A percentile compares a stretch with the other conserved stretches of the same genome.
Evolutionary conservation across 2,329 filamentous ascomycete genomes (phyloP).

Genomic region (Diaporthe caulivora): DNA sequence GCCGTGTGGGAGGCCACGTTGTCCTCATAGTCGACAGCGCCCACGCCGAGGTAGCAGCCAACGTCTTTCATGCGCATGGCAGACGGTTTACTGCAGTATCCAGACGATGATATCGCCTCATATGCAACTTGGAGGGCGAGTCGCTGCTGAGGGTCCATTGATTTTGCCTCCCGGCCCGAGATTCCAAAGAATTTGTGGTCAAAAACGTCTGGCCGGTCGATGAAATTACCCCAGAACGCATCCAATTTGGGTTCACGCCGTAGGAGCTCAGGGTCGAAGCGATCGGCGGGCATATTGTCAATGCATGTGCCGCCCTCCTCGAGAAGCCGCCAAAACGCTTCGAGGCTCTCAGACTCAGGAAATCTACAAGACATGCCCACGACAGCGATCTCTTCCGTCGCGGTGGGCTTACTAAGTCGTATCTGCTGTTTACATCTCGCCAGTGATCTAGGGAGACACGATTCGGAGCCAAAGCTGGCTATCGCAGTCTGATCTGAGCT

Average conservation of each 20-base stretch:
- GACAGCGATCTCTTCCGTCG: slow-evolving; percentile 47
- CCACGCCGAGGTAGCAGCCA: slow-evolving; percentile 42
- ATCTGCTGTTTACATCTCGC: not conserved
- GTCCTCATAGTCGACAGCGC: slow-evolving; percentile 34
- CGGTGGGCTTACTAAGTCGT: not conserved
- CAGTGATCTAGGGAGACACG: slow-evolving; percentile 16
- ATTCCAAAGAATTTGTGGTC: slow-evolving; percentile 46
- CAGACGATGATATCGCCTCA: slow-evolving; percentile 42
- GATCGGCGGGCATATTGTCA: not conserved
- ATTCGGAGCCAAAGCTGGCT: slow-evolving; percentile 18
- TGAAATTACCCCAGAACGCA: slow-evolving; percentile 32
- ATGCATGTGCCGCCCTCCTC: slow-evolving; percentile 38
- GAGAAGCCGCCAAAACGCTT: slow-evolving; percentile 51
- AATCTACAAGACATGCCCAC: slow-evolving; percentile 52
- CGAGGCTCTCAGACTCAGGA: slow-evolving; percentile 50
- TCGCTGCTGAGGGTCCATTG: slow-evolving; percentile 48
- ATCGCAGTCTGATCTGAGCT: not conserved
- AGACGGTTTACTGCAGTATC: slow-evolving; percentile 26
- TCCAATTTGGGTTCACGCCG: slow-evolving; percentile 3
- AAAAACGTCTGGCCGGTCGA: slow-evolving; percentile 29
- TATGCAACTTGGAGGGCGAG: slow-evolving; percentile 48
- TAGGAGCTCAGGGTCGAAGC: slow-evolving; percentile 3
- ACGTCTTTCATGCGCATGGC: slow-evolving; percentile 44
- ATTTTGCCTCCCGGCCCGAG: slow-evolving; percentile 42
- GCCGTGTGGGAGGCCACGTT: slow-evolving; percentile 28